phyloP scores from a whole-genome alignment of 495 filamentous ascomycete species.

The Melanomma pulvis-pyrius region DNA sequence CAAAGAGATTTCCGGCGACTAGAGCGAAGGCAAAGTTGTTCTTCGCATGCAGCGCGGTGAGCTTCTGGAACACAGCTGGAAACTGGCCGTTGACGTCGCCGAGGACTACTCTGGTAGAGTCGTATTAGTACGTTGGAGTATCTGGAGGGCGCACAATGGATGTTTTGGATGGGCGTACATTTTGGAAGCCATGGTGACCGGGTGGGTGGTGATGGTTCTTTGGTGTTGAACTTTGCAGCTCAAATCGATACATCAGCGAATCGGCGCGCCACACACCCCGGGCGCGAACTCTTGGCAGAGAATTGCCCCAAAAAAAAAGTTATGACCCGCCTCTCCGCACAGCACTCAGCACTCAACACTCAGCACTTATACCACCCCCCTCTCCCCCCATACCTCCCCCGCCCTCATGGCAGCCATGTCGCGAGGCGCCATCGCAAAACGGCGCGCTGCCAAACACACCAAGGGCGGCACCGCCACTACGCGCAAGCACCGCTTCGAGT shows the following conservation, averaged over 20 bases:
- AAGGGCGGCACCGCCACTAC: conserved; percentile 66
- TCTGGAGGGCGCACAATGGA: not conserved
- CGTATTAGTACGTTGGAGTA: not conserved
- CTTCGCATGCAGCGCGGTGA: conserved; percentile 76
- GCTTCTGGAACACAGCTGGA: conserved; percentile 71
- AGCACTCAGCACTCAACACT: not conserved
- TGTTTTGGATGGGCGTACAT: conserved; percentile 56
- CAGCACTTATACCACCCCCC: too few species aligned
- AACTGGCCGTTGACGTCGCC: conserved; percentile 79
- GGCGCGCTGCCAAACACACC: conserved; percentile 49
- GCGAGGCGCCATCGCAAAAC: conserved; percentile 66
- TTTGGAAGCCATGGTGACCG: conserved; percentile 64
- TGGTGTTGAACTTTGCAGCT: not conserved
- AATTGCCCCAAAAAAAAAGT: not conserved
- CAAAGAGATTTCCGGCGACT: conserved; percentile 80
- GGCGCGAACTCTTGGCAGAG: conserved; percentile 31
- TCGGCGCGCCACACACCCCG: not conserved
- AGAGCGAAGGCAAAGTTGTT: conserved; percentile 85
- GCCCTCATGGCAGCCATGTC: conserved; percentile 51
- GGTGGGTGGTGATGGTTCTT: conserved; percentile 5
- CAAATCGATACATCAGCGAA: not conserved
- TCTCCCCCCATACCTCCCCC: too few species aligned
- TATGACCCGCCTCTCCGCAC: not conserved
- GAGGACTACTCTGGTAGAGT: conserved; percentile 66
- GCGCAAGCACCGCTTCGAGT: conserved; percentile 85